Percentiles rank a stretch among this genome's conserved stretches.
These are phyloP conservation scores for Brassica incana DNA, from an alignment of 345 rosid species.

Conservation along the genomic window DNA sequence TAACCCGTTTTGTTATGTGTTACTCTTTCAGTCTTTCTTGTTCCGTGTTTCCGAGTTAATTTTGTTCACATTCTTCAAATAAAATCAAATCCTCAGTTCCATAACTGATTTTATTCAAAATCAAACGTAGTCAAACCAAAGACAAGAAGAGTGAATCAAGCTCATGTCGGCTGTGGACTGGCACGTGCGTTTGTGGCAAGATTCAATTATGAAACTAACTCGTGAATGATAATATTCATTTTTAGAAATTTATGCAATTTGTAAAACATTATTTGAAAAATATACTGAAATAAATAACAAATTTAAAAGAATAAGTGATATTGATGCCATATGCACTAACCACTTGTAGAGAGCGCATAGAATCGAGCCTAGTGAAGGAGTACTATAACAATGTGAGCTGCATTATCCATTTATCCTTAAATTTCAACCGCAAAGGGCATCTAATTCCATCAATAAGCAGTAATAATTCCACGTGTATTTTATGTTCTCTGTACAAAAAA, in stretches of 20 bases:
- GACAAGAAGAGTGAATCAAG: slow-evolving; percentile 24
- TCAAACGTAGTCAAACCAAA: slow-evolving; percentile 29
- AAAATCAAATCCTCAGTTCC: slow-evolving; percentile 8
- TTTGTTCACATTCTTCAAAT: slow-evolving; percentile 17
- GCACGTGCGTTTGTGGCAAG: slow-evolving; percentile 23
- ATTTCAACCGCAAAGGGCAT: slow-evolving; percentile 8
- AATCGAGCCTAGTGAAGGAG: slow-evolving; percentile 12
- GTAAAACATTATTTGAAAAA: background rate
- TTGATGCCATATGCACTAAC: slow-evolving; percentile 27
- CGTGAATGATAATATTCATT: background rate
- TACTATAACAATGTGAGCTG: slow-evolving; percentile 21
- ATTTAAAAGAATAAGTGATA: slow-evolving; percentile 15
- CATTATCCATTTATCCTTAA: slow-evolving; percentile 28
- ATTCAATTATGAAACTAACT: background rate
- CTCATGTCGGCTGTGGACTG: slow-evolving; percentile 19
- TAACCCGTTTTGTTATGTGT: background rate
- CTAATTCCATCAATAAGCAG: slow-evolving; percentile 33
- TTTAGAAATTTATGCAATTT: too few species aligned
- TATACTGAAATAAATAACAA: background rate
- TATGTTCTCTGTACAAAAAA: background rate
- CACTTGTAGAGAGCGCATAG: background rate
- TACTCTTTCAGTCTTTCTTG: slow-evolving; percentile 7
- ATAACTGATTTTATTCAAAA: background rate
- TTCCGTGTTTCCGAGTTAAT: slow-evolving; percentile 13
- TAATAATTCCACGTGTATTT: slow-evolving; percentile 27